Conservation (phyloP, 345 rosid genomes). For the Citrus maxima region DNA sequence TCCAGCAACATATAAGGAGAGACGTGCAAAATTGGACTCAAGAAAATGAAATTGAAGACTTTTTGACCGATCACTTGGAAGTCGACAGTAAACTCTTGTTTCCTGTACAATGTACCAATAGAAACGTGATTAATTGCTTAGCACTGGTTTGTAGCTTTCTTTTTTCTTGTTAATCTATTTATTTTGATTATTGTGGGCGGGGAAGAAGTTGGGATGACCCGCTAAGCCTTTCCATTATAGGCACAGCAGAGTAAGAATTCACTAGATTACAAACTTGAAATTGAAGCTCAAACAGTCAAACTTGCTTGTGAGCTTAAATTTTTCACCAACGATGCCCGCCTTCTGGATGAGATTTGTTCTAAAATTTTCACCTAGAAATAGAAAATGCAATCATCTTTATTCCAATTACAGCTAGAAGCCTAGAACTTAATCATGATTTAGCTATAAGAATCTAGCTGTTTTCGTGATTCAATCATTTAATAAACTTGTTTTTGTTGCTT, state of each 20-base stretch:
- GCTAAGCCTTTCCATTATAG: not conserved
- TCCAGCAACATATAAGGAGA: no score
- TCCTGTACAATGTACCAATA: not conserved
- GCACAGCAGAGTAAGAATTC: not conserved
- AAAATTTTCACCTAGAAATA: not conserved
- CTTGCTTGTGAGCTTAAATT: not conserved
- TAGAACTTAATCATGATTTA: not conserved
- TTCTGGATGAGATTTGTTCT: not conserved
- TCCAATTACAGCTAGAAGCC: no score
- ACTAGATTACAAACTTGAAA: not conserved
- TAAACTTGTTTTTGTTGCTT: not conserved
- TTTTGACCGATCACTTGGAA: not conserved
- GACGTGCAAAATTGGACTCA: slow-evolving; percentile 15
- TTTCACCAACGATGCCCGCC: not conserved
- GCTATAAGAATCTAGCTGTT: not conserved
- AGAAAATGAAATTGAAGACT: slow-evolving; percentile 19
- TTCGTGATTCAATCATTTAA: not conserved
- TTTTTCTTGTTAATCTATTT: not conserved
- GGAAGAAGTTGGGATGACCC: not conserved
- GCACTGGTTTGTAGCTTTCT: not conserved
- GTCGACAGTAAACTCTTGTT: not conserved
- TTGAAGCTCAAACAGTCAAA: not conserved
- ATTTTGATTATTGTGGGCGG: no score
- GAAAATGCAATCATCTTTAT: not conserved
- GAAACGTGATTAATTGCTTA: not conserved